These are phyloP conservation scores for Cryoendolithus antarcticus DNA, from an alignment of 2,329 filamentous ascomycete genomes.

Conservation along the genomic window DNA sequence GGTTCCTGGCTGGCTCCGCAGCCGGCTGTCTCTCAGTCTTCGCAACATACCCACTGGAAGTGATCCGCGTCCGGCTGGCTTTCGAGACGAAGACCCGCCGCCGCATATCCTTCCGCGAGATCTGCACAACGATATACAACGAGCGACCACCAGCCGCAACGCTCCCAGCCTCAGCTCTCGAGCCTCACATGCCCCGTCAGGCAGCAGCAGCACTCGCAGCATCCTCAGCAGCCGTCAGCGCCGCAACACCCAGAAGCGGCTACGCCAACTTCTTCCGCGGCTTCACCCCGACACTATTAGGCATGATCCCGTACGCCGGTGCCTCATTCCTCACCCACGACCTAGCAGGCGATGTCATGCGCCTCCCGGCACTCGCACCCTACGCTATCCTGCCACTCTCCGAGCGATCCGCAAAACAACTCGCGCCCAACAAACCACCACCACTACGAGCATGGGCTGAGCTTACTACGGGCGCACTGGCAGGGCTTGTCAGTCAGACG, in stretches of 20 bases:
- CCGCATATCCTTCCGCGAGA: slow-evolving; percentile 58
- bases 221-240: slow-evolving; percentile 34
- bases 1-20: slow-evolving; percentile 60
- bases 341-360: slow-evolving; percentile 71
- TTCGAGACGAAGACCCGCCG: slow-evolving; percentile 78
- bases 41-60: slow-evolving; percentile 88
- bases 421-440: slow-evolving; percentile 44
- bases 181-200: slow-evolving; percentile 1
- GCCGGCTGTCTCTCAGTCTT: slow-evolving; percentile 87
- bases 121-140: slow-evolving; percentile 76
- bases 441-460: slow-evolving; percentile 78
- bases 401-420: slow-evolving; percentile 23
- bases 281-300: slow-evolving; percentile 77
- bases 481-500: slow-evolving; percentile 82
- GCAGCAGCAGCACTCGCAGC: slow-evolving; percentile 31
- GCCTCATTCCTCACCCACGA: slow-evolving; percentile 94
- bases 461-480: slow-evolving; percentile 68
- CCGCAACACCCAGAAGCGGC: slow-evolving; percentile 51
- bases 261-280: slow-evolving; percentile 89
- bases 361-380: slow-evolving; percentile 50
- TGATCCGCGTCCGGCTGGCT: slow-evolving; percentile 81
- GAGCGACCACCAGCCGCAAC: slow-evolving; percentile 43
- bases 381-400: slow-evolving; percentile 64
- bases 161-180: background rate
- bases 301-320: slow-evolving; percentile 94